These are phyloP conservation scores for Penicillium sp. DNA, from an alignment of 2,329 filamentous ascomycete species.

Conservation along the genomic window DNA sequence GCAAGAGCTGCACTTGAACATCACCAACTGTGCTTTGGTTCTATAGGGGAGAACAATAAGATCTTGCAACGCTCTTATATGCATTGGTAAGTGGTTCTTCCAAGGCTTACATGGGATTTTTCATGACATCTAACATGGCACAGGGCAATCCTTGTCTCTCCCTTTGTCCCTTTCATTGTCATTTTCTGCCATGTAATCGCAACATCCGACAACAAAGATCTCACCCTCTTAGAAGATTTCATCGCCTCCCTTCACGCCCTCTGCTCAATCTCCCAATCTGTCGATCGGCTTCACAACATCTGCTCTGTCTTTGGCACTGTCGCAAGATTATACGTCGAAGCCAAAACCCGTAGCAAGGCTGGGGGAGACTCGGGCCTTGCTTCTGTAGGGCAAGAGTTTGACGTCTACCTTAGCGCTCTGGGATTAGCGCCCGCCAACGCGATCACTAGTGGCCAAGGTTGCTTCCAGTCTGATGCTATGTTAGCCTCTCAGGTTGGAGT, in stretches of 20 bases:
- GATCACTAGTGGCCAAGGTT: conserved; percentile 2
- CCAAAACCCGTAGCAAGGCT: conserved; percentile 58
- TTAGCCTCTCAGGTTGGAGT: conserved; percentile 1
- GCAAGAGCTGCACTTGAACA: conserved; percentile 36
- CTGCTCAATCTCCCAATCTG: conserved; percentile 57
- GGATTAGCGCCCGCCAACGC: conserved; percentile 54
- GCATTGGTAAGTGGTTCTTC: conserved; percentile 31
- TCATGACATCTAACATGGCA: neutral
- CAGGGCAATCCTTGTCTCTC: conserved; percentile 45
- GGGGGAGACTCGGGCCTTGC: conserved; percentile 49
- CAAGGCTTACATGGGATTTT: neutral
- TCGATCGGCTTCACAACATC: conserved; percentile 62
- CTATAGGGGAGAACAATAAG: conserved; percentile 29
- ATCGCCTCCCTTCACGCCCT: conserved; percentile 56
- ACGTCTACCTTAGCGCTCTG: conserved; percentile 64
- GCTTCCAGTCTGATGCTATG: conserved; percentile 8
- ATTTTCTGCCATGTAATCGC: conserved; percentile 54
- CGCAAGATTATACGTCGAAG: conserved; percentile 62
- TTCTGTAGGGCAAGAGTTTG: conserved; percentile 61
- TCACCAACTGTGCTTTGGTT: conserved; percentile 32
- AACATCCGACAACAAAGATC: conserved; percentile 54
- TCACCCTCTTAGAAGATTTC: conserved; percentile 58
- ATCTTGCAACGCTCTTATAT: conserved; percentile 35
- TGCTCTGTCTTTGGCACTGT: conserved; percentile 64
- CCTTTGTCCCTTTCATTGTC: conserved; percentile 53